Evolutionary conservation across 2,329 filamentous ascomycete species (phyloP).

Genomic region (Cladosporium austrohemisphaericum): DNA sequence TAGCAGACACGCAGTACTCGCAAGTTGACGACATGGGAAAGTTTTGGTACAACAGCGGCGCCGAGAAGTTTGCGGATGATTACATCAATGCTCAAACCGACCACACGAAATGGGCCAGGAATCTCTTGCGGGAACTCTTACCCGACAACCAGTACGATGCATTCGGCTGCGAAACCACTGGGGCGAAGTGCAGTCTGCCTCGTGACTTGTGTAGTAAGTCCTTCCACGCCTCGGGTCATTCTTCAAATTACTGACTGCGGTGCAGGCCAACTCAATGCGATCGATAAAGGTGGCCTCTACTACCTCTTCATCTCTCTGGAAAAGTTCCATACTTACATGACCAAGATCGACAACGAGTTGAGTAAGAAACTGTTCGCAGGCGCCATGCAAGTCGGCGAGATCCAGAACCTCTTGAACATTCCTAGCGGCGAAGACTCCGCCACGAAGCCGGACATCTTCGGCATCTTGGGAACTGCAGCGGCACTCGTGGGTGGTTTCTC

Average conservation of each 20-base stretch:
- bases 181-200: not conserved
- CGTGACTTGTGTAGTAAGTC: not conserved
- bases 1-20: not conserved
- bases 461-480: not conserved
- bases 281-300: slow-evolving; percentile 3
- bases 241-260: not conserved
- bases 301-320: not conserved
- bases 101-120: not conserved
- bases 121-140: not conserved
- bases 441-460: not conserved
- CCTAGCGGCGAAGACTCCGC: not conserved
- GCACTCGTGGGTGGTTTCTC: not conserved
- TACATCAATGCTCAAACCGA: not conserved
- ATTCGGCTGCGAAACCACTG: not conserved
- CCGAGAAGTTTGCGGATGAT: slow-evolving; percentile 3
- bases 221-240: not conserved
- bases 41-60: slow-evolving; percentile 1
- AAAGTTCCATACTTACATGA: slow-evolving; percentile 1
- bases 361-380: not conserved
- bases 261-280: not conserved
- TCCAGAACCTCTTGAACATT: not conserved
- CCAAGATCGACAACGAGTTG: not conserved
- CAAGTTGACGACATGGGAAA: slow-evolving; percentile 1
- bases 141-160: not conserved
- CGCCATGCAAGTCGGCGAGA: not conserved